Base-by-base conservation (phyloP, 495 filamentous ascomycete species). In the Lophiotrema nucula region DNA sequence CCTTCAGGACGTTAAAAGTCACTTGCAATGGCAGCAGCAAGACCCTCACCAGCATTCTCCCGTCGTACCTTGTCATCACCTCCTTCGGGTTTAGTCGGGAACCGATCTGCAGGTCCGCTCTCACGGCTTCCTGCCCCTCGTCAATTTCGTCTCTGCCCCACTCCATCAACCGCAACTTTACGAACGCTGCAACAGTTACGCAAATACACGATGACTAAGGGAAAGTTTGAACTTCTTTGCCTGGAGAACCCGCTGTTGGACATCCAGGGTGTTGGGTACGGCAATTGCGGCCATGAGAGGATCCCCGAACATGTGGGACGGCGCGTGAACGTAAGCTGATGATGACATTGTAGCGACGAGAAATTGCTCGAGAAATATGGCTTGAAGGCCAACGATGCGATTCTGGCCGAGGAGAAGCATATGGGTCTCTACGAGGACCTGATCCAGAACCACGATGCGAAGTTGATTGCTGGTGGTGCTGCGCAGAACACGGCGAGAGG, bases 401-500 rank as follows among this genome's bases (percentile, higher is more conserved):
- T 99, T 73, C 88, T 99, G 50, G 92, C 92, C 26, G 90, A 95
- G 73, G 82, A 88, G 50, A 86, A 95, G 77, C 93, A 97, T 77
- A 79, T 85, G 71, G 80, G 79, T 51, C 75, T 99, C 72, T 97
- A 92, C 73, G 90, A 96, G 67, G 95, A 99, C 63, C 82, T 97
- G 59, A 79, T 96, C 56, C 82, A 86, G 63, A 86, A 88, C 79
- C 86, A 82, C 69, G 82, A 92, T 64, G 91, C 91, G 60, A 96
- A 95, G 77, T 80, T 96, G 70, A 90, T 99, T 72, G 90, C 93
- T 52, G 93, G 93, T 68, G 93, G 93, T 70, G 95, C 95, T 56
- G 93, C 95, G 23, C 93, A 99, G 75, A 99, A 99, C 83, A 92
- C 92, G 53, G 93, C 95, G 66, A 88, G 93, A 67, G 93, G 93